phyloP scores from a whole-genome alignment of 257 asterid genomes.

The Fraxinus excelsior region DNA sequence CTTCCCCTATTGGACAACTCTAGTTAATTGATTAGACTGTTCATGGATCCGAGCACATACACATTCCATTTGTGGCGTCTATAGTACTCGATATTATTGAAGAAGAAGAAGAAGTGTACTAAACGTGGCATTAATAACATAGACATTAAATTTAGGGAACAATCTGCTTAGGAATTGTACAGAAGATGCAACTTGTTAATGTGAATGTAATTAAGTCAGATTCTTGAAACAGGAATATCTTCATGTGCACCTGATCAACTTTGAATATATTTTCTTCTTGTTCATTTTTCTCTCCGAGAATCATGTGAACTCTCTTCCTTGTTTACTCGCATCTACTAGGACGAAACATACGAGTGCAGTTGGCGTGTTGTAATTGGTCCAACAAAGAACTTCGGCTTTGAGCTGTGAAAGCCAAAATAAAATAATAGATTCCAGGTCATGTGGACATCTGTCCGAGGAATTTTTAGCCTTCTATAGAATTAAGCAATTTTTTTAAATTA shows the following conservation, averaged over 20 bases:
- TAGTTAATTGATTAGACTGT: conserved; percentile 26
- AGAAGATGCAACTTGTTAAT: too few relatives aligned
- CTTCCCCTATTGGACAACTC: conserved; percentile 29
- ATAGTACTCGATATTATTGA: not conserved
- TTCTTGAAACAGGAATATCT: conserved; percentile 28
- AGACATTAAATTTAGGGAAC: not conserved
- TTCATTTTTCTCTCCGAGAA: conserved; percentile 12
- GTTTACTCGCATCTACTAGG: not conserved
- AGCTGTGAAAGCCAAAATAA: not conserved
- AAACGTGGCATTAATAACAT: not conserved
- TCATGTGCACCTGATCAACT: conserved; percentile 21
- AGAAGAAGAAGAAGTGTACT: not conserved
- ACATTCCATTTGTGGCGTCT: not conserved
- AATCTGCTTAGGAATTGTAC: not conserved
- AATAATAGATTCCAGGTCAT: conserved; percentile 8
- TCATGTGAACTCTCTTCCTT: conserved; percentile 18
- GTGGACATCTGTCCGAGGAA: conserved; percentile 26
- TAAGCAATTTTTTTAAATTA: not conserved
- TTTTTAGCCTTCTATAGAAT: conserved; percentile 25
- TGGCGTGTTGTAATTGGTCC: conserved; percentile 16
- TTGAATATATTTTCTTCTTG: not conserved
- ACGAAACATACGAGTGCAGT: too few relatives aligned
- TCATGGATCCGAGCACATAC: conserved; percentile 10
- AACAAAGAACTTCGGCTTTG: conserved; percentile 10
- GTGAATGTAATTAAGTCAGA: conserved; percentile 20